Evolutionary conservation across 2,329 filamentous ascomycete genomes (phyloP).

Genomic region (Xylaria sp.): DNA sequence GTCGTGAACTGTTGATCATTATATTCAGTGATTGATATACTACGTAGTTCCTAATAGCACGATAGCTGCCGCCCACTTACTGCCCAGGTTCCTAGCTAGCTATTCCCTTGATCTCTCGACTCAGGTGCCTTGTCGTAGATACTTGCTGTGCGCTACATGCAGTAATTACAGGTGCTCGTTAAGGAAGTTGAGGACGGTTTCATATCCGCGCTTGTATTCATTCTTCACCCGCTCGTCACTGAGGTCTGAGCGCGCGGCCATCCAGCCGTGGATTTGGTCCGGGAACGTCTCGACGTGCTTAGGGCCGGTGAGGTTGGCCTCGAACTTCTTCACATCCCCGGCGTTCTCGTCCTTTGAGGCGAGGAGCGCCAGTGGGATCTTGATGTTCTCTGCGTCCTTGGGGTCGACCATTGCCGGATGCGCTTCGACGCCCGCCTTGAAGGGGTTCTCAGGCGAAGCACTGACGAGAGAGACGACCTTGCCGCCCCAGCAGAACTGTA

Average conservation of each 20-base stretch:
- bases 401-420: conserved; percentile 74
- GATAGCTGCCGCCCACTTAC: background rate
- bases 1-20: conserved; percentile 1
- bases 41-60: conserved; percentile 2
- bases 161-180: conserved; percentile 57
- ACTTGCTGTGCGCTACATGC: background rate
- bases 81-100: background rate
- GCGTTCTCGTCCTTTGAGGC: conserved; percentile 73
- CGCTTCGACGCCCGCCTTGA: conserved; percentile 62
- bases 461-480: conserved; percentile 69
- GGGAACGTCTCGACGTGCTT: conserved; percentile 73
- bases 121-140: background rate
- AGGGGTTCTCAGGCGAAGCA: conserved; percentile 64
- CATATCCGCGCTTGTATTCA: conserved; percentile 72
- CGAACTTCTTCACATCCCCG: conserved; percentile 66
- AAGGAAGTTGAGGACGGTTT: conserved; percentile 69
- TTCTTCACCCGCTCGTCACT: conserved; percentile 66
- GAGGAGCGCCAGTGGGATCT: conserved; percentile 70
- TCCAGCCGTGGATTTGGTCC: conserved; percentile 79
- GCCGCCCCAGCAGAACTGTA: conserved; percentile 75
- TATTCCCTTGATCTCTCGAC: background rate
- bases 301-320: conserved; percentile 62
- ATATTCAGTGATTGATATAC: background rate
- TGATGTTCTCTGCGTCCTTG: conserved; percentile 68
- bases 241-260: conserved; percentile 73